Conservation (phyloP, 805 yeast species). For the Hanseniaspora meyeri region DNA sequence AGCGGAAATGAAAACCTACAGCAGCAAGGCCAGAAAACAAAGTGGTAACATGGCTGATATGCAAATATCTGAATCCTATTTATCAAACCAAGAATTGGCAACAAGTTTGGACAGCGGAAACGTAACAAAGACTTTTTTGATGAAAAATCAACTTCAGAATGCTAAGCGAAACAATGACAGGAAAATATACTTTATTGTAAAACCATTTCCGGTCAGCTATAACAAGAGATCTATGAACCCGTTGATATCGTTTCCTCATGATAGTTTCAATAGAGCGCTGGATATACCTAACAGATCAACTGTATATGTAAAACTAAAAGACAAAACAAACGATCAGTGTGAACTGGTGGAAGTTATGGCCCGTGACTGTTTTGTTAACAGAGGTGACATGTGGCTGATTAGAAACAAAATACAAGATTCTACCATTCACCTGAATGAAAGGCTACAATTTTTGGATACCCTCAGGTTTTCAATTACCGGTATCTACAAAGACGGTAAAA, state of each 20-base stretch:
- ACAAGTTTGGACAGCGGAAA: constrained; percentile 2
- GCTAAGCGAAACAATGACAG: constrained; percentile 19
- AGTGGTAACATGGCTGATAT: neutral
- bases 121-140: neutral
- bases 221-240: constrained; percentile 25
- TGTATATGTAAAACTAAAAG: constrained; percentile 44
- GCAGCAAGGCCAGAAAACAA: constrained; percentile 18
- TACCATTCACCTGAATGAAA: constrained; percentile 58
- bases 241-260: constrained; percentile 47
- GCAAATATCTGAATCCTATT: neutral
- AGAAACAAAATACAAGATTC: constrained; percentile 47
- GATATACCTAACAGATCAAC: constrained; percentile 57
- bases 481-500: constrained; percentile 52
- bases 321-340: constrained; percentile 43
- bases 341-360: constrained; percentile 74
- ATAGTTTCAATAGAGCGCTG: constrained; percentile 45
- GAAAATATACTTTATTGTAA: constrained; percentile 36
- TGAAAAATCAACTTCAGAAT: neutral
- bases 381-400: constrained; percentile 89
- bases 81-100: neutral
- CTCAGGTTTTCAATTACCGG: constrained; percentile 54
- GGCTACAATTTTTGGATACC: constrained; percentile 47
- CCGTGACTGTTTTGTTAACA: constrained; percentile 64
- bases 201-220: constrained; percentile 26
- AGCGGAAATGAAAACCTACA: constrained; percentile 51